Percentiles rank a stretch among this genome's conserved stretches.
phyloP scores from a whole-genome alignment of 2,329 filamentous ascomycete genomes.

The Aureobasidium sp. region DNA sequence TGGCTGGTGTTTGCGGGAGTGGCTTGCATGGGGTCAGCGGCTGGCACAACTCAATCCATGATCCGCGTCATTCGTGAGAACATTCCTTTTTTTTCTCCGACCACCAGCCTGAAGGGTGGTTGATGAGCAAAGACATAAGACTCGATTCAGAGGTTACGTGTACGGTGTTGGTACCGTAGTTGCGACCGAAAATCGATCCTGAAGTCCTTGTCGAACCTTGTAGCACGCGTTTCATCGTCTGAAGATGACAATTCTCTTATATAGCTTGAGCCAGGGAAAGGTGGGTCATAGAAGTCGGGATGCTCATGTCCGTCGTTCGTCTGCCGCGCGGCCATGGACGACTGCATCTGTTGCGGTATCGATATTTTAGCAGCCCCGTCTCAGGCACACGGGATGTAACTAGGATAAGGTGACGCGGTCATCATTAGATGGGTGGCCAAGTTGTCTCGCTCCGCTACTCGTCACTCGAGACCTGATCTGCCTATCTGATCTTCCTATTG shows the following conservation, averaged over 20 bases:
- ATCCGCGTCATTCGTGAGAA: slow-evolving; percentile 1
- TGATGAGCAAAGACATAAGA: not conserved
- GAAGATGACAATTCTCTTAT: slow-evolving; percentile 6
- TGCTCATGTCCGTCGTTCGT: slow-evolving; percentile 6
- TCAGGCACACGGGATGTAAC: not conserved
- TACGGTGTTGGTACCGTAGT: not conserved
- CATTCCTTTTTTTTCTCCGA: not conserved
- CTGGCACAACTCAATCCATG: not conserved
- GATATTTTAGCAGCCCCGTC: not conserved
- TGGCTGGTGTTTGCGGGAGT: not conserved
- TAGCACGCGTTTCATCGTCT: slow-evolving; percentile 1
- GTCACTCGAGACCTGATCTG: not conserved
- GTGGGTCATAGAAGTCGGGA: slow-evolving; percentile 6
- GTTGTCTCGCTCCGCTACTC: slow-evolving; percentile 2
- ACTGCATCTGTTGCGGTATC: not conserved
- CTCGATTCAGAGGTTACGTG: not conserved
- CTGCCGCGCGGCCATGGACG: slow-evolving; percentile 5
- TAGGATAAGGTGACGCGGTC: slow-evolving; percentile 6
- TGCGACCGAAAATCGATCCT: not conserved
- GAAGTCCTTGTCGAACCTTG: not conserved
- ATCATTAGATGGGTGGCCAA: slow-evolving; percentile 8
- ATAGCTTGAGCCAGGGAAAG: not conserved
- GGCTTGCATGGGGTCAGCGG: not conserved
- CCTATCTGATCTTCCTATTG: not conserved
- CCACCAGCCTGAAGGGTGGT: not conserved